These are phyloP conservation scores for Paraphaeosphaeria minitans DNA, from an alignment of 2,329 filamentous ascomycete species.

Conservation along the genomic window DNA sequence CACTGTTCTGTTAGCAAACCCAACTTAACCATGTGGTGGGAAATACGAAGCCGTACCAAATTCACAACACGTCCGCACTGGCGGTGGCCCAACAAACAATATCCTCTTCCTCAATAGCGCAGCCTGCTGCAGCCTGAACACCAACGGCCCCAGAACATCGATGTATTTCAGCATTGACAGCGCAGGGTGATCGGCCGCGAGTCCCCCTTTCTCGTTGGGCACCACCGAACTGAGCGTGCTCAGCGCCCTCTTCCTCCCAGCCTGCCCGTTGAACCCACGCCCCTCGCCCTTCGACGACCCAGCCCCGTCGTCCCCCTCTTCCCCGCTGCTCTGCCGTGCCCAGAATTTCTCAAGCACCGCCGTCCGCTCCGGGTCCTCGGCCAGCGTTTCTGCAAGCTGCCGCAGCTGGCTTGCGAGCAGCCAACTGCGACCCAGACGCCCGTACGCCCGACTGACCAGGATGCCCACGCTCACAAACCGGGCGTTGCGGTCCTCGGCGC, in stretches of 20 bases:
- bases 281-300: constrained; percentile 3
- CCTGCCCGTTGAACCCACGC: constrained; percentile 17
- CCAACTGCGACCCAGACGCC: constrained; percentile 87
- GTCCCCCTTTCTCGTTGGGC: constrained; percentile 65
- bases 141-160: constrained; percentile 83
- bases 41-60: constrained; percentile 66
- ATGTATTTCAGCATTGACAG: constrained; percentile 79
- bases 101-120: constrained; percentile 87
- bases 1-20: constrained; percentile 58
- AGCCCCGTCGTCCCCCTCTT: constrained; percentile 4
- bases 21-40: neutral
- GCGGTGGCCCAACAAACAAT: constrained; percentile 81
- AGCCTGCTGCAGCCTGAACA: constrained; percentile 89
- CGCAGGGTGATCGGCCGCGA: constrained; percentile 83
- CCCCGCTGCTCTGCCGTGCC: constrained; percentile 58
- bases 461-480: constrained; percentile 92
- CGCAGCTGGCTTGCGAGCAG: constrained; percentile 79
- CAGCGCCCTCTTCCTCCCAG: constrained; percentile 42
- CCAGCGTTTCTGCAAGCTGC: constrained; percentile 69
- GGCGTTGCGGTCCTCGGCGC: constrained; percentile 81
- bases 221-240: constrained; percentile 63
- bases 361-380: constrained; percentile 67
- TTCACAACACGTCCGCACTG: constrained; percentile 84
- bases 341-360: constrained; percentile 78
- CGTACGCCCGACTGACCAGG: constrained; percentile 83